phyloP scores from a whole-genome alignment of 345 rosid genomes.

The Garcia nutans region DNA sequence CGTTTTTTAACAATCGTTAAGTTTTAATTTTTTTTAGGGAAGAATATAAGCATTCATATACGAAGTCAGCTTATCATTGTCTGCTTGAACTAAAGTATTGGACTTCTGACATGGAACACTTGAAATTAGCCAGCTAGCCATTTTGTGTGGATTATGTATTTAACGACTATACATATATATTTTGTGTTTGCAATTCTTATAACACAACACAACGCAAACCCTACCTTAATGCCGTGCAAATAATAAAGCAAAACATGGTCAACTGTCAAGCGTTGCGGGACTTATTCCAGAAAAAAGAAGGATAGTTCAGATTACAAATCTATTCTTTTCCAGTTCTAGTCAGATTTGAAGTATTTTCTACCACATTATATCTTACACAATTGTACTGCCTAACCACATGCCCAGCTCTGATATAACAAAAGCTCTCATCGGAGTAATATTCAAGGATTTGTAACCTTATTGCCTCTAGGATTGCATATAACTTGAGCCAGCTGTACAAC shows the following conservation, averaged over 20 bases:
- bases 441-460: slow-evolving; percentile 32
- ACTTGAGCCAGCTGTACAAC: slow-evolving; percentile 31
- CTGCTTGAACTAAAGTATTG: not conserved
- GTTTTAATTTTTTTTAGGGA: too few species aligned
- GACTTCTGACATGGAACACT: not conserved
- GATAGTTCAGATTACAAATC: not conserved
- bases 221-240: too few species aligned
- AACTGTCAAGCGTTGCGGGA: not conserved
- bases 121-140: not conserved
- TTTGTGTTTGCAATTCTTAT: not conserved
- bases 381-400: not conserved
- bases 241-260: too few species aligned
- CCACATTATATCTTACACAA: slow-evolving; percentile 19
- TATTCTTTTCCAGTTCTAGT: not conserved
- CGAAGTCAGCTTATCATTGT: not conserved
- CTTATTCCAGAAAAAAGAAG: too few species aligned
- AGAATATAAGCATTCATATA: not conserved
- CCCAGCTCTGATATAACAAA: slow-evolving; percentile 11
- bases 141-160: too few species aligned
- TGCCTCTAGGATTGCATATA: slow-evolving; percentile 9
- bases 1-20: too few species aligned
- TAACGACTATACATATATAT: too few species aligned
- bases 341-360: slow-evolving; percentile 6
- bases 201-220: too few species aligned
- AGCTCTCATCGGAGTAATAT: slow-evolving; percentile 20